These are phyloP conservation scores for Eremochloa ophiuroides DNA, from an alignment of 176 grass and related monocot species.

Conservation along the genomic window DNA sequence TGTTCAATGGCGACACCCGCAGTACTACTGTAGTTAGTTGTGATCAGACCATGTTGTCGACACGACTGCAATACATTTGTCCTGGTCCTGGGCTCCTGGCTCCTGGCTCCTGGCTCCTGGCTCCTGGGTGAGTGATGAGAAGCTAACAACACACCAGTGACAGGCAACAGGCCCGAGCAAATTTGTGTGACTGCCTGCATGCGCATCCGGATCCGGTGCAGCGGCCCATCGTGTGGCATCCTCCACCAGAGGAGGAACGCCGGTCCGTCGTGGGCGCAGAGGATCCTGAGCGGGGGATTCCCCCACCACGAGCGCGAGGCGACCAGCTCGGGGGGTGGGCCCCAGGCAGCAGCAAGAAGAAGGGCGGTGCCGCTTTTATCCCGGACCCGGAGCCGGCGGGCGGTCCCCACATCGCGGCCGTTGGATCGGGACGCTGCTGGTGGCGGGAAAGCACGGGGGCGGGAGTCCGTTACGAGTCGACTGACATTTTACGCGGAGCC, in stretches of 20 bases:
- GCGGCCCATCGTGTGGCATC: not conserved
- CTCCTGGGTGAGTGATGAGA: no score
- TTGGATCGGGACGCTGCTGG: not conserved
- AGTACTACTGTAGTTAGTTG: no score
- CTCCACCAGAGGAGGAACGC: not conserved
- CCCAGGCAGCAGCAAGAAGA: not conserved
- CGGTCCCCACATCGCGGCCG: not conserved
- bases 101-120: no score
- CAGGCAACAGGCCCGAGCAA: not conserved
- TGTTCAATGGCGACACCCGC: no score
- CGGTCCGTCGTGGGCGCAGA: not conserved
- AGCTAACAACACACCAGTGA: no score
- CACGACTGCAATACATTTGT: no score
- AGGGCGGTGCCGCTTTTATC: conserved; percentile 23
- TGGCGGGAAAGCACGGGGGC: not conserved
- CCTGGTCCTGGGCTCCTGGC: no score
- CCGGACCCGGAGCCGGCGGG: not conserved
- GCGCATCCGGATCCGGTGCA: not conserved
- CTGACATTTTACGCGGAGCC: not conserved
- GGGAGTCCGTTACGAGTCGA: not conserved
- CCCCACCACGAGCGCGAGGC: not conserved
- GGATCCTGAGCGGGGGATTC: not conserved
- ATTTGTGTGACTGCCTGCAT: not conserved
- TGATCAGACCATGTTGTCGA: no score
- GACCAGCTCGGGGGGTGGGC: no score